Percentiles rank a stretch among this genome's conserved stretches.
These are phyloP conservation scores for Cryomyces minteri DNA, from an alignment of 495 filamentous ascomycete species.

Conservation along the genomic window DNA sequence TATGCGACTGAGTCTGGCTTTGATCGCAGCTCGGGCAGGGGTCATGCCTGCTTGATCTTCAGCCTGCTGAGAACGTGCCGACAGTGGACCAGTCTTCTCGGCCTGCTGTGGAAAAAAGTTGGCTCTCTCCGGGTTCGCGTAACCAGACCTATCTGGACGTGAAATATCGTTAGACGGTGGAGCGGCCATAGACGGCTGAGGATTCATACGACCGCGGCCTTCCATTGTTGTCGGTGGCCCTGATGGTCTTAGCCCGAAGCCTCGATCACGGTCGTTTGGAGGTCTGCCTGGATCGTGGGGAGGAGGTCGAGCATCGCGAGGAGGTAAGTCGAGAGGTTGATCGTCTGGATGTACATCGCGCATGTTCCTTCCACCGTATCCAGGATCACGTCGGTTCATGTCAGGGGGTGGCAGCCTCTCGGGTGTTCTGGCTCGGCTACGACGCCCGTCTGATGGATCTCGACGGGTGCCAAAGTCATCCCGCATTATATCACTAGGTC, in stretches of 20 bases:
- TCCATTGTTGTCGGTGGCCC: background rate
- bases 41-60: too few species aligned
- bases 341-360: slow-evolving; percentile 10
- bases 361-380: slow-evolving; percentile 2
- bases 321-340: slow-evolving; percentile 5
- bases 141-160: too few species aligned
- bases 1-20: too few species aligned
- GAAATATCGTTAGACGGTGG: too few species aligned
- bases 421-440: slow-evolving; percentile 12
- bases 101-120: too few species aligned
- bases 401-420: slow-evolving; percentile 4
- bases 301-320: slow-evolving; percentile 7
- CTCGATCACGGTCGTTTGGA: slow-evolving; percentile 2
- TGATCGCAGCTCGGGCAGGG: too few species aligned
- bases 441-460: slow-evolving; percentile 11
- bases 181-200: slow-evolving; percentile 3
- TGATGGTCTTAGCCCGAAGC: background rate
- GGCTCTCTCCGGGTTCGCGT: too few species aligned
- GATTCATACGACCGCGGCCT: background rate
- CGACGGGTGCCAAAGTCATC: slow-evolving; percentile 10
- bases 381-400: slow-evolving; percentile 10
- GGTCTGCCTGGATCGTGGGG: background rate
- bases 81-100: too few species aligned
- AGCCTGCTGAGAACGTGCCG: too few species aligned
- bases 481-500: slow-evolving; percentile 11